Base-by-base conservation (phyloP, 164 flowering plant species). In the grape (Vitis vinifera) region DNA sequence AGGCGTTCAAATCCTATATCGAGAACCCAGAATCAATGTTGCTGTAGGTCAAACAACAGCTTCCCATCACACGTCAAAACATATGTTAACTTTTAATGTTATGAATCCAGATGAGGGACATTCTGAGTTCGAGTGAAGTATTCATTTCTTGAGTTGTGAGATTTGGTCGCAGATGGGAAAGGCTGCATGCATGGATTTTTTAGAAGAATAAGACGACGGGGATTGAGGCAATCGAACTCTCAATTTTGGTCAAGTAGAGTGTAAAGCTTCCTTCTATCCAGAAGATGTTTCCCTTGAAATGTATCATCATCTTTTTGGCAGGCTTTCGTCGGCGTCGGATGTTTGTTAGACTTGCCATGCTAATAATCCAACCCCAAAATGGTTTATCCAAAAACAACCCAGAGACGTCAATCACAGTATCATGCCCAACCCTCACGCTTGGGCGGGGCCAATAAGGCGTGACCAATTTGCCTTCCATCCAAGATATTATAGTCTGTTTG, bases 1-100 rank as follows among this genome's bases (percentile, higher is more conserved):
- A 90, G 80, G 89, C 95, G 63, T 92, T 94, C 68, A 94, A 91
- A 68, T 91, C 93, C 77, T 94, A 91, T 82, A 84, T 92, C 10
- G 97, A 92, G 79, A 88, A 89, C 72, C 97, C 97, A 2, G 92
- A 89, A 57, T 82, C 95, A 1, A 92, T 94, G 97, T 69, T 91
- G 85, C 89, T 92, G 23, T 94, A 81, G 78, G 66, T 55, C 61
- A 51, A 37, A 8, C 30, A 17, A 14, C 17, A 9, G 64, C 37
- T 55, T 55, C 27, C 14, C 19, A 1, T 10, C n/a, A 13, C 14
- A 30, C 30, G 6, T 66, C 37, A 8, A 8, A 1, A 15, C 48
- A 31, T 14, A n/a, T 73, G 23, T 59, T n/a, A 37, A 69, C 70
- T 66, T 67, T 66, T 68, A 8, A 37, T 14, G 63, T 53, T 49